Evolutionary conservation across 169 alveolate species (phyloP).

Genomic region (Cryptosporidium bovis): DNA sequence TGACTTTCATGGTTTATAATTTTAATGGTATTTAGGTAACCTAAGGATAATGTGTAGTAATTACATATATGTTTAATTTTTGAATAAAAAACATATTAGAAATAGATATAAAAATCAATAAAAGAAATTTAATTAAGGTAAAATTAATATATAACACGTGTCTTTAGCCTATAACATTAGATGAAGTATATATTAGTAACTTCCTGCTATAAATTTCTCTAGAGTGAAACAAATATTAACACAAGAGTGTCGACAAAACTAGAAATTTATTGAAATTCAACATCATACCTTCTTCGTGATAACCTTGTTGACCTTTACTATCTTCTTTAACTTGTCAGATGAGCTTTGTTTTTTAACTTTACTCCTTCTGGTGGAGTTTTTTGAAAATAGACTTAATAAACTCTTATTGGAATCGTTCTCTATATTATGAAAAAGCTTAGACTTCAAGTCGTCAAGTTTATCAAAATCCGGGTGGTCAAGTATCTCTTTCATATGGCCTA

Average conservation of each 20-base stretch:
- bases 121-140: too few species aligned
- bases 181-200: too few species aligned
- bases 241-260: neutral
- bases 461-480: slow-evolving; percentile 45
- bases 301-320: neutral
- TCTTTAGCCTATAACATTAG: too few species aligned
- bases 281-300: neutral
- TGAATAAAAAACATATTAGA: too few species aligned
- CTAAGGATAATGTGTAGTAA: too few species aligned
- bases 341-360: neutral
- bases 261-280: neutral
- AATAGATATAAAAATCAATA: too few species aligned
- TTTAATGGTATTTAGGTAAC: too few species aligned
- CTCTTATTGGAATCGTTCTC: neutral
- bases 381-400: neutral
- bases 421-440: slow-evolving; percentile 3
- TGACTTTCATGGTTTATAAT: too few species aligned
- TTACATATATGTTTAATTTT: too few species aligned
- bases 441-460: slow-evolving; percentile 21
- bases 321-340: neutral
- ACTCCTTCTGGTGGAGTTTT: neutral
- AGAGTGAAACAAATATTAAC: too few species aligned
- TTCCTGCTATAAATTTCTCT: too few species aligned
- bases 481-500: slow-evolving; percentile 16
- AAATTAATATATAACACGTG: too few species aligned